A percentile compares a stretch with the other conserved stretches of the same genome.
Evolutionary conservation across 768 basidiomycete species (phyloP).

Genomic region (Kwoniella bestiolae): DNA sequence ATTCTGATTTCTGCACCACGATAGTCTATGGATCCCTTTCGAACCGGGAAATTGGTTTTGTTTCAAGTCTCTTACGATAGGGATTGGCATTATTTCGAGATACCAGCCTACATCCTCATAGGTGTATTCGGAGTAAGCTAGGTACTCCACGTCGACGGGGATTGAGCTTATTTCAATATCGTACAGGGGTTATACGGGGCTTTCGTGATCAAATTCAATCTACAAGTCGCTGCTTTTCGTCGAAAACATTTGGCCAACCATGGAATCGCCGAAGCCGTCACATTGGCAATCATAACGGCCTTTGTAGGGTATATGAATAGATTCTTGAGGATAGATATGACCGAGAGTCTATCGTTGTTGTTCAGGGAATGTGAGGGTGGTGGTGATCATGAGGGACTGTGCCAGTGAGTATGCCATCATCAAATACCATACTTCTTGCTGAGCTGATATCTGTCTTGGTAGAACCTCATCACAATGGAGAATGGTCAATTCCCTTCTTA

Average conservation of each 20-base stretch:
- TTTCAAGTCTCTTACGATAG: slow-evolving; percentile 98
- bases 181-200: slow-evolving; percentile 92
- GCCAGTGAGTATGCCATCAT: slow-evolving; percentile 93
- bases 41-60: slow-evolving; percentile 94
- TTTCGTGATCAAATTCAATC: slow-evolving; percentile 93
- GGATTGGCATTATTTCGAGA: slow-evolving; percentile 99
- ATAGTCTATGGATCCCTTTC: slow-evolving; percentile 96
- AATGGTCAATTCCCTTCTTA: slow-evolving; percentile 86
- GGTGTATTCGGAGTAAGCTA: slow-evolving; percentile 87
- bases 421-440: too few relatives aligned
- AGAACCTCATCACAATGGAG: slow-evolving; percentile 91
- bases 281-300: slow-evolving; percentile 83
- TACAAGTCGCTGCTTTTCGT: slow-evolving; percentile 92
- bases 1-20: not conserved
- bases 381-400: slow-evolving; percentile 84
- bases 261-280: slow-evolving; percentile 85
- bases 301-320: slow-evolving; percentile 92
- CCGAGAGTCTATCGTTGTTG: slow-evolving; percentile 88
- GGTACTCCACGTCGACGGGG: not conserved
- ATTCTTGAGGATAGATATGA: slow-evolving; percentile 96
- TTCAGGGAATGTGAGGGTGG: slow-evolving; percentile 96
- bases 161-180: not conserved
- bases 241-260: slow-evolving; percentile 83
- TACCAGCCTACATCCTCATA: slow-evolving; percentile 91
- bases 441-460: not conserved